Percentiles rank a stretch among this genome's conserved stretches.
phyloP scores from a whole-genome alignment of 352 stramenopile species.

The Globisporangium megalacanthum region DNA sequence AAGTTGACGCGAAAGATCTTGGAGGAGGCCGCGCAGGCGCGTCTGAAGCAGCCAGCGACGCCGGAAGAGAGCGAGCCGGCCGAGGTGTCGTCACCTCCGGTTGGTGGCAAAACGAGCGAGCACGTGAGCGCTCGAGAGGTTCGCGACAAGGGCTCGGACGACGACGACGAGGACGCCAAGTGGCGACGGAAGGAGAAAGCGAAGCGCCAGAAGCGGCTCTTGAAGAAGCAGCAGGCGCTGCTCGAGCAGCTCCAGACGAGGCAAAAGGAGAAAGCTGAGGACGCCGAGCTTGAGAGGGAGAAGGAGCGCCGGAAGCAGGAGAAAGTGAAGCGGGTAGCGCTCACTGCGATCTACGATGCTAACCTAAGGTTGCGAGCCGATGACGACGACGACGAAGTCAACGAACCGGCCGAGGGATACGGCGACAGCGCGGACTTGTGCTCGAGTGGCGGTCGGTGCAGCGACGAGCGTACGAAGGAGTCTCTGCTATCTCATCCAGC shows the following conservation, averaged over 20 bases:
- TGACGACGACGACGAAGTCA: constrained; percentile 9
- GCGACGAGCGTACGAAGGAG: too few species aligned
- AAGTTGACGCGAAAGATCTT: constrained; percentile 56
- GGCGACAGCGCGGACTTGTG: too few species aligned
- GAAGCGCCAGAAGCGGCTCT: constrained; percentile 37
- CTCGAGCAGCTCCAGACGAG: constrained; percentile 47
- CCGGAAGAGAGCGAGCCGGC: constrained; percentile 14
- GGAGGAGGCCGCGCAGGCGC: constrained; percentile 29
- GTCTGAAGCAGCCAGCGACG: constrained; percentile 20
- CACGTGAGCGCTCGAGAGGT: constrained; percentile 10
- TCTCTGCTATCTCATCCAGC: too few species aligned
- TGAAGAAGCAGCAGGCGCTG: constrained; percentile 55
- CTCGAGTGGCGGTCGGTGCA: too few species aligned
- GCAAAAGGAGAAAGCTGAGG: constrained; percentile 43
- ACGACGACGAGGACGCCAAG: constrained; percentile 6
- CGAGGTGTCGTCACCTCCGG: too few species aligned
- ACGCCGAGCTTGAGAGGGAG: constrained; percentile 42
- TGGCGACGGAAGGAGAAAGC: constrained; percentile 29
- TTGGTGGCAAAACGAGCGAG: neutral
- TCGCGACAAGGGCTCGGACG: constrained; percentile 13
- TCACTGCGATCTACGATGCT: constrained; percentile 49
- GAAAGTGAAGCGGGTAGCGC: constrained; percentile 46
- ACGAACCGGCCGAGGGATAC: neutral
- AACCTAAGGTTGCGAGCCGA: constrained; percentile 23
- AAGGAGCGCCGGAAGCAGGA: constrained; percentile 45